phyloP scores from a whole-genome alignment of 306 rosid genomes.

The Casuarina glauca region DNA sequence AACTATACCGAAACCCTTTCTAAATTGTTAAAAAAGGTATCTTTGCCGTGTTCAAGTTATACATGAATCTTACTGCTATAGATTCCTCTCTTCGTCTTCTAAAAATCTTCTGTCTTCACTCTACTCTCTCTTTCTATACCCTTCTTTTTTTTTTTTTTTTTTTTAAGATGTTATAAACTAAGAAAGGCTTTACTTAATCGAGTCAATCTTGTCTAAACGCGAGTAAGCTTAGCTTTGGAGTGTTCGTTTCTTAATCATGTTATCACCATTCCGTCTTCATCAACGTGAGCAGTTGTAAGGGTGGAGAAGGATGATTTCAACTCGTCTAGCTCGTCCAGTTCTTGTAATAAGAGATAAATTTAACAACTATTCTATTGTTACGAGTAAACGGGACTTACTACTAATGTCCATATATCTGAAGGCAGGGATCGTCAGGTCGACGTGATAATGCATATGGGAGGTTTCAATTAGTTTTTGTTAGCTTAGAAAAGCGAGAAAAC shows the following conservation, averaged over 20 bases:
- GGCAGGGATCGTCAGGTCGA: neutral
- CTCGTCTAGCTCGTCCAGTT: constrained; percentile 1
- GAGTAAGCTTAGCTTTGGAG: neutral
- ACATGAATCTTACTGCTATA: neutral
- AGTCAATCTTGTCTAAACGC: too few species aligned
- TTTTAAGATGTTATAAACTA: neutral
- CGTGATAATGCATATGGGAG: neutral
- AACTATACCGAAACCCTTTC: constrained; percentile 10
- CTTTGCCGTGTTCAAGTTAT: neutral
- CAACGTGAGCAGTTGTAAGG: neutral
- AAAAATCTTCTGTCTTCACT: neutral
- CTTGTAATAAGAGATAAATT: neutral
- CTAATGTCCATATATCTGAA: neutral
- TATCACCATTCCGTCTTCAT: neutral
- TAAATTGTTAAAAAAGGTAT: neutral
- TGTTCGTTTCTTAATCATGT: too few species aligned
- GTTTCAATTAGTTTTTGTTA: constrained; percentile 8
- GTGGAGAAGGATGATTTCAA: neutral
- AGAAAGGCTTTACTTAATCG: neutral
- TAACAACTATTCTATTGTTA: neutral
- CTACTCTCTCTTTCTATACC: neutral
- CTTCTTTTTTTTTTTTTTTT: neutral
- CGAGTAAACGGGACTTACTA: constrained; percentile 13
- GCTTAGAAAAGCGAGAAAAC: neutral
- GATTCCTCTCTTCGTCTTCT: neutral